Evolutionary conservation across 768 basidiomycete genomes (phyloP).

Genomic region (Aureoboletus auriporus): DNA sequence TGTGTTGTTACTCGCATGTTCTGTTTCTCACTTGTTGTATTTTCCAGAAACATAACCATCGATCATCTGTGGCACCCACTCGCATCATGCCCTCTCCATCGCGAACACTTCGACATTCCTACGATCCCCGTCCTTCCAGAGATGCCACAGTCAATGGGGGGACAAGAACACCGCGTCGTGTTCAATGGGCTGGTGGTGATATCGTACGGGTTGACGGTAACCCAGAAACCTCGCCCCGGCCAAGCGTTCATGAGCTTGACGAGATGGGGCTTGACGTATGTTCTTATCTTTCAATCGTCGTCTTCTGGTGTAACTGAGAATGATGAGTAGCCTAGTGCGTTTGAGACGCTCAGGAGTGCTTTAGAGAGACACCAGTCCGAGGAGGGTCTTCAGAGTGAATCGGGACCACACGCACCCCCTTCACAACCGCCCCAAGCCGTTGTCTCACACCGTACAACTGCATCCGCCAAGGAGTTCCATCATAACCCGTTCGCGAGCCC

Average conservation of each 20-base stretch:
- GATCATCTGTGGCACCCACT: conserved; percentile 6
- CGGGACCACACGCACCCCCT: conserved; percentile 2
- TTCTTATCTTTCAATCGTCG: background rate
- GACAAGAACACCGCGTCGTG: conserved; percentile 45
- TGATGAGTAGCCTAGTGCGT: conserved; percentile 40
- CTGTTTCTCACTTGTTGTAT: no score
- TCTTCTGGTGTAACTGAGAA: background rate
- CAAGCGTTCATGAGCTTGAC: conserved; percentile 43
- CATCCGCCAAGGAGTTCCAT: background rate
- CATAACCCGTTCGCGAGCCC: conserved; percentile 1
- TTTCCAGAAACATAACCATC: background rate
- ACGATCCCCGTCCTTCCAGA: conserved; percentile 14
- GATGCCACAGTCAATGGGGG: conserved; percentile 23
- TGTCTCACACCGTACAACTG: conserved; percentile 9
- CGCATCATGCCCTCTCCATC: conserved; percentile 19
- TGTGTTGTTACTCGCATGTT: no score
- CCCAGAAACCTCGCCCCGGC: conserved; percentile 4
- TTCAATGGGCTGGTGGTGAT: conserved; percentile 46
- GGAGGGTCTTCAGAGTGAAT: conserved; percentile 3
- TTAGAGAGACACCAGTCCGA: conserved; percentile 46
- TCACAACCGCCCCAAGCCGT: conserved; percentile 2
- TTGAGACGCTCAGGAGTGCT: conserved; percentile 45
- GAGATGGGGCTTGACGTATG: conserved; percentile 53
- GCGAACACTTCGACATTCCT: background rate
- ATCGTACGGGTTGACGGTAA: conserved; percentile 9